These are phyloP conservation scores for Moesziomyces sp. DNA, from an alignment of 1,284 basidiomycete genomes.

Conservation along the genomic window DNA sequence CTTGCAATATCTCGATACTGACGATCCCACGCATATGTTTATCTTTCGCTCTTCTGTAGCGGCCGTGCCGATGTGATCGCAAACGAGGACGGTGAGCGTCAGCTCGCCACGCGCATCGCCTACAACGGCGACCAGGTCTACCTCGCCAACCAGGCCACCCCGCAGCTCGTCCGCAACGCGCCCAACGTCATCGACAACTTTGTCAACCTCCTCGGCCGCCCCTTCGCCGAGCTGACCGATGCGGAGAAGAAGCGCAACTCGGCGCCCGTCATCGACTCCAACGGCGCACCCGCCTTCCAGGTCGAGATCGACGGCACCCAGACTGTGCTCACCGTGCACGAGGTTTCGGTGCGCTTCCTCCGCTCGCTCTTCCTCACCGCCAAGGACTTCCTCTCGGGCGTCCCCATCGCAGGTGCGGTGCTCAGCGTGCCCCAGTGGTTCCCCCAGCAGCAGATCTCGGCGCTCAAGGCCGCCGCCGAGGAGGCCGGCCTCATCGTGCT, in stretches of 20 bases:
- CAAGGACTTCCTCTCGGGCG: constrained; percentile 87
- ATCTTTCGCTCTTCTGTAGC: constrained; percentile 12
- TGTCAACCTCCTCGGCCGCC: constrained; percentile 91
- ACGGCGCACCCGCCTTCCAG: constrained; percentile 72
- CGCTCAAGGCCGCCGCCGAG: constrained; percentile 79
- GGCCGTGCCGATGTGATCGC: constrained; percentile 76
- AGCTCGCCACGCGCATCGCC: constrained; percentile 93
- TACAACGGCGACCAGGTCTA: constrained; percentile 80
- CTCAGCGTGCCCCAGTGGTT: constrained; percentile 85
- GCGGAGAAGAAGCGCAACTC: constrained; percentile 79
- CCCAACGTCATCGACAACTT: constrained; percentile 94
- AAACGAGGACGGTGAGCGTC: constrained; percentile 97
- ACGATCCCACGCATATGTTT: background rate
- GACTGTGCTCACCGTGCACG: constrained; percentile 79
- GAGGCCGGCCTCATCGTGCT: constrained; percentile 81
- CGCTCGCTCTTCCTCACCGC: constrained; percentile 86
- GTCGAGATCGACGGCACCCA: constrained; percentile 82
- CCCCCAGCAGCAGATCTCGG: constrained; percentile 76
- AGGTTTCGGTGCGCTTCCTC: constrained; percentile 88
- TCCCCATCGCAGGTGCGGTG: constrained; percentile 82
- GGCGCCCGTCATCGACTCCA: constrained; percentile 81
- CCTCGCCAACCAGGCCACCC: constrained; percentile 93
- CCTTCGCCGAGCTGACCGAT: constrained; percentile 80
- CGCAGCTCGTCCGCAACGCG: constrained; percentile 93
- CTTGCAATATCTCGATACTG: constrained; percentile 1